phyloP scores from a whole-genome alignment of 495 filamentous ascomycete species.

The Trichoderma reesei region DNA sequence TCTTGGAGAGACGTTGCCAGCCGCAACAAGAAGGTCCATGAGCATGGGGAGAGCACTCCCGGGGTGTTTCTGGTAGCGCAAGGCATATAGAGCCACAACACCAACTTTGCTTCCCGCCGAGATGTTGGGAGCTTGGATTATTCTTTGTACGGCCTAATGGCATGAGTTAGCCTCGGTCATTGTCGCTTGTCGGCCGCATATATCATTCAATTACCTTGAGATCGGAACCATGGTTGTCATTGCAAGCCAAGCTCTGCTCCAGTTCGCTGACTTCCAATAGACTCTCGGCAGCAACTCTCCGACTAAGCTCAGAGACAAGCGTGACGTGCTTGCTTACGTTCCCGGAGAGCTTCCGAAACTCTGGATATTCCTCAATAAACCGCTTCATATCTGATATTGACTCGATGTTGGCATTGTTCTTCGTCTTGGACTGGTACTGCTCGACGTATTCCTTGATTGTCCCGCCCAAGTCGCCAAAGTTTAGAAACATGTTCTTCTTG shows the following conservation, averaged over 20 bases:
- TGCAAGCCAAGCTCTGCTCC: constrained; percentile 93
- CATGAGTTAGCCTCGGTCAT: background rate
- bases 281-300: constrained; percentile 72
- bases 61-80: constrained; percentile 82
- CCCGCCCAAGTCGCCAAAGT: constrained; percentile 92
- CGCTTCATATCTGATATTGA: constrained; percentile 98
- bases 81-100: constrained; percentile 80
- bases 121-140: constrained; percentile 68
- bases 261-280: constrained; percentile 90
- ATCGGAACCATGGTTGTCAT: constrained; percentile 83
- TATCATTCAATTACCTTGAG: constrained; percentile 53
- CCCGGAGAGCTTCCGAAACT: constrained; percentile 91
- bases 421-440: constrained; percentile 91
- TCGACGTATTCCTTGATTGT: constrained; percentile 99
- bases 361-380: constrained; percentile 96
- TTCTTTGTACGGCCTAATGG: constrained; percentile 66
- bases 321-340: constrained; percentile 99
- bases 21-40: constrained; percentile 72
- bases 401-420: constrained; percentile 87
- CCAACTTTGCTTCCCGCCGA: constrained; percentile 71
- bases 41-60: constrained; percentile 71
- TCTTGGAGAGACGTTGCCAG: constrained; percentile 61
- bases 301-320: constrained; percentile 82
- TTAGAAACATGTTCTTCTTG: constrained; percentile 99
- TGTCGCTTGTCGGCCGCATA: background rate